phyloP scores from a whole-genome alignment of 495 filamentous ascomycete genomes.

The Neohortaea acidophila region DNA sequence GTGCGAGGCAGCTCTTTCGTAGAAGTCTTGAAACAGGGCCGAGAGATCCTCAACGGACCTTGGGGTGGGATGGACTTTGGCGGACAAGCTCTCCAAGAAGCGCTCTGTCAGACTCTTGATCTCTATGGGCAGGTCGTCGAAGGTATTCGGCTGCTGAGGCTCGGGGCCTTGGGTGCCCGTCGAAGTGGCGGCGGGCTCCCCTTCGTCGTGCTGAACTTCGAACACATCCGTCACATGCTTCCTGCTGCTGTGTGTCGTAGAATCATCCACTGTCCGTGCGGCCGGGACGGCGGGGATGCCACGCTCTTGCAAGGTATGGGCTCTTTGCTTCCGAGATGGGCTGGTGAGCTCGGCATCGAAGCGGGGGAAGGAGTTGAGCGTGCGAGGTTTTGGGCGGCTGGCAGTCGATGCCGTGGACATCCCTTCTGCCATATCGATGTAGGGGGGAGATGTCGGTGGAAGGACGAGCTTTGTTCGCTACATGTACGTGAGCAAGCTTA shows the following conservation, averaged over 20 bases:
- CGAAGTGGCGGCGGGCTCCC: conserved; percentile 31
- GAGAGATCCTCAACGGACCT: conserved; percentile 72
- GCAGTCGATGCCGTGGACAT: conserved; percentile 15
- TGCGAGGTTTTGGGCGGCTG: conserved; percentile 25
- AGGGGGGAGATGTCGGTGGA: no score
- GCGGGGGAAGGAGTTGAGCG: conserved; percentile 39
- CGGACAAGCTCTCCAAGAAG: conserved; percentile 81
- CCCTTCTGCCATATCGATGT: no score
- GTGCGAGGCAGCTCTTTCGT: conserved; percentile 63
- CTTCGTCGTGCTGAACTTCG: conserved; percentile 27
- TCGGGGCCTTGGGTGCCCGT: neutral
- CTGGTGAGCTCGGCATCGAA: conserved; percentile 33
- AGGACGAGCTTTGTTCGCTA: no score
- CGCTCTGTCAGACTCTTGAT: conserved; percentile 76
- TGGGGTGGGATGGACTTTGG: conserved; percentile 72
- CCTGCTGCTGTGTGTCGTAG: conserved; percentile 15
- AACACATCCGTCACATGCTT: conserved; percentile 28
- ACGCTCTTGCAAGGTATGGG: conserved; percentile 47
- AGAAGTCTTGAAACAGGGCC: conserved; percentile 88
- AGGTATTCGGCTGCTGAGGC: conserved; percentile 42
- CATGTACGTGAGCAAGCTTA: no score
- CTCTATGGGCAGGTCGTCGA: conserved; percentile 86
- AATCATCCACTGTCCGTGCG: conserved; percentile 17
- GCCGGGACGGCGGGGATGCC: conserved; percentile 31
- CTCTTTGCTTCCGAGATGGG: conserved; percentile 36